These are phyloP conservation scores for Phytophthora colocasiae DNA, from an alignment of 352 stramenopile genomes.

Conservation along the genomic window DNA sequence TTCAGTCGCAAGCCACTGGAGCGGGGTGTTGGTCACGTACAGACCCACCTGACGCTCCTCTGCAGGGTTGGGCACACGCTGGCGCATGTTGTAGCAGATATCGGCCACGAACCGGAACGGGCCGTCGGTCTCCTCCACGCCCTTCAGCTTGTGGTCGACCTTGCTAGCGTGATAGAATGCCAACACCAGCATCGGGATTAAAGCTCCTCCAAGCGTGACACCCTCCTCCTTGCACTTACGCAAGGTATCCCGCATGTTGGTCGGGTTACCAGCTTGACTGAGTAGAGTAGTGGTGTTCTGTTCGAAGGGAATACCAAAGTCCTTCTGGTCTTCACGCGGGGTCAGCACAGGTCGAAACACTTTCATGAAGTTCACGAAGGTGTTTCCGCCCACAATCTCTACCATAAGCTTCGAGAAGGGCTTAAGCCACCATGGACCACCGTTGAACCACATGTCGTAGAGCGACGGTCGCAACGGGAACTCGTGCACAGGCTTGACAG, in stretches of 20 bases:
- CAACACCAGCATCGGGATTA: conserved; percentile 53
- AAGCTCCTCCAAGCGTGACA: conserved; percentile 50
- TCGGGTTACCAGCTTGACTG: conserved; percentile 42
- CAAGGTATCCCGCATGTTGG: conserved; percentile 53
- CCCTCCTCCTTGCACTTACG: conserved; percentile 49
- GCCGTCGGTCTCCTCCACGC: conserved; percentile 21
- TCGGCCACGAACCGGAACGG: conserved; percentile 53
- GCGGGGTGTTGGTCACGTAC: conserved; percentile 52
- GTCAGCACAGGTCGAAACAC: conserved; percentile 52
- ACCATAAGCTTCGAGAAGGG: conserved; percentile 38
- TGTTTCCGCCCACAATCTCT: conserved; percentile 24
- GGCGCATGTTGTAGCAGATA: conserved; percentile 61
- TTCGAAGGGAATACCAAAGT: conserved; percentile 44
- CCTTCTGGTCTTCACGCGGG: conserved; percentile 49
- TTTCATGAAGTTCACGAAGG: conserved; percentile 57
- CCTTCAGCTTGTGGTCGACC: conserved; percentile 40
- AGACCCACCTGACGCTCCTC: conserved; percentile 51
- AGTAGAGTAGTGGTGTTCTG: conserved; percentile 54
- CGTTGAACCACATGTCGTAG: conserved; percentile 49
- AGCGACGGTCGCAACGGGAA: conserved; percentile 50
- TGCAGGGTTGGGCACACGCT: conserved; percentile 23
- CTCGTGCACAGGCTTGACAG: conserved; percentile 27
- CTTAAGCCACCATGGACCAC: conserved; percentile 51
- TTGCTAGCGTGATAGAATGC: conserved; percentile 57
- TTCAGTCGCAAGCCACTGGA: conserved; percentile 54